Evolutionary conservation across 1,284 basidiomycete species (phyloP).

Genomic region (Cryptococcus sp.): DNA sequence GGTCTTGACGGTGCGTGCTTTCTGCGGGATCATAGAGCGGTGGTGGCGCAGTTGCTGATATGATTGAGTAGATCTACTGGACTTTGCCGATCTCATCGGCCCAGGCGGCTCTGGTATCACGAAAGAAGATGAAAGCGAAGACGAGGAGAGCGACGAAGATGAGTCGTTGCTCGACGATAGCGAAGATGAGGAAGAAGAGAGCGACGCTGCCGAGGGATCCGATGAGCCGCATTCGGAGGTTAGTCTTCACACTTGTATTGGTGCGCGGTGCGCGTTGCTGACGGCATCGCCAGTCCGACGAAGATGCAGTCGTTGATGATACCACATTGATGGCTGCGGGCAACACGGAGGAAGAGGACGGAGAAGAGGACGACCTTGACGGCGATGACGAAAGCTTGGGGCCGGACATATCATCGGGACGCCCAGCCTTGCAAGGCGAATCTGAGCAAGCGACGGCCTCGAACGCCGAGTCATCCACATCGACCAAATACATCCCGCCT

Average conservation of each 20-base stretch:
- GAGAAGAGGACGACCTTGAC: too few relatives aligned
- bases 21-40: neutral
- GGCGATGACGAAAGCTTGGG: too few relatives aligned
- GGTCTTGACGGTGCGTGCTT: constrained; percentile 64
- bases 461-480: constrained; percentile 13
- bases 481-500: constrained; percentile 58
- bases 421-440: constrained; percentile 3
- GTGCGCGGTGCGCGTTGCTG: too few relatives aligned
- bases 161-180: constrained; percentile 17
- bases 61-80: constrained; percentile 56
- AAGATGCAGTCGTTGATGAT: too few relatives aligned
- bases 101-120: constrained; percentile 28
- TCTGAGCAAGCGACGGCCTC: neutral
- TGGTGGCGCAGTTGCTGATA: neutral
- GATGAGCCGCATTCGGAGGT: too few relatives aligned
- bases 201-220: constrained; percentile 12
- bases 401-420: neutral
- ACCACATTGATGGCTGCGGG: too few relatives aligned
- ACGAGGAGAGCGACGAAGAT: constrained; percentile 14
- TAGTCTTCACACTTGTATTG: too few relatives aligned
- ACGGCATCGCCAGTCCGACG: too few relatives aligned
- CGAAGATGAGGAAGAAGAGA: constrained; percentile 18
- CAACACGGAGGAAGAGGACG: too few relatives aligned
- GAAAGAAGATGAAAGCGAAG: constrained; percentile 8
- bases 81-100: constrained; percentile 50